Conservation (phyloP, 257 asterid species). For the Plantago elongata region DNA sequence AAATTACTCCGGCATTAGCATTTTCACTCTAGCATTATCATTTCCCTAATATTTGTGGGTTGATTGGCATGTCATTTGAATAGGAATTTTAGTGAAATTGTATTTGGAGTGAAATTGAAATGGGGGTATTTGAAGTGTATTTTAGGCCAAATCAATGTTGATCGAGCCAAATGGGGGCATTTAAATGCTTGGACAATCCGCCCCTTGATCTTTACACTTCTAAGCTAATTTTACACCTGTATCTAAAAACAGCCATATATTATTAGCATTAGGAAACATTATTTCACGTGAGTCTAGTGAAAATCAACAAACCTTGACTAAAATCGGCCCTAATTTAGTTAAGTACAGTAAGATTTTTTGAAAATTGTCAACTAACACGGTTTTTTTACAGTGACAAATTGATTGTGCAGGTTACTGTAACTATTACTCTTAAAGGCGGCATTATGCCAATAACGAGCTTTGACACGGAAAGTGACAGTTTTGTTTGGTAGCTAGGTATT, state of each 20-base stretch:
- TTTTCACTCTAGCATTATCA: no score
- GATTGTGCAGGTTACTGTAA: not conserved
- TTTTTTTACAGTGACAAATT: not conserved
- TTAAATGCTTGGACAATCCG: no score
- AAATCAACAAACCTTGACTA: constrained; percentile 20
- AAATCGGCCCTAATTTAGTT: not conserved
- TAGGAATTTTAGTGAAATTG: no score
- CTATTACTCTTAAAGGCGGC: not conserved
- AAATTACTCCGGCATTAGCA: no score
- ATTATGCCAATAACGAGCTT: constrained; percentile 1
- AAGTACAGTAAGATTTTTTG: constrained; percentile 5
- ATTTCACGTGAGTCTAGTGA: constrained; percentile 7
- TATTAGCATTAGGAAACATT: constrained; percentile 6
- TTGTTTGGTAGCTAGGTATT: not conserved
- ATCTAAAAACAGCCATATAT: not conserved
- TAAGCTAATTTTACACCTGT: not conserved
- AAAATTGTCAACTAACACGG: not conserved
- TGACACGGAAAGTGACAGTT: not conserved
- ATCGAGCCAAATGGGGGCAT: no score
- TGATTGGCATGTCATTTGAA: no score
- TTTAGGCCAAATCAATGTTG: no score
- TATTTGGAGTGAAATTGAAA: no score
- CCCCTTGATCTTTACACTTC: constrained; percentile 1
- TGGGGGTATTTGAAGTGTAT: no score
- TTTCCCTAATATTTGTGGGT: no score